A percentile compares a stretch with the other conserved stretches of the same genome.
Conservation (phyloP, 2,329 filamentous ascomycete genomes). For the Trichophyton equinum region DNA sequence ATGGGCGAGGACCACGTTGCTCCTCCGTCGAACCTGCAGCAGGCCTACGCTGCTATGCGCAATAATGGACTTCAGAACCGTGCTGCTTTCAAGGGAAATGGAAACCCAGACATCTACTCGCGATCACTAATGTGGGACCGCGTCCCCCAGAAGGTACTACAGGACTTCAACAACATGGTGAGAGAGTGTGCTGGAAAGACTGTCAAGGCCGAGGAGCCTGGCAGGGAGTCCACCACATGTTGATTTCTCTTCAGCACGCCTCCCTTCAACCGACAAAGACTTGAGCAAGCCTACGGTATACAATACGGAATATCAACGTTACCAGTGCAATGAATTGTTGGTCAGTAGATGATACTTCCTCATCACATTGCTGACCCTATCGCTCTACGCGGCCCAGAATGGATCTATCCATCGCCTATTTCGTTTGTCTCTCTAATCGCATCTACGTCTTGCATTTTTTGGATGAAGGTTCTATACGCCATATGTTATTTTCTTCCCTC, state of each 20-base stretch:
- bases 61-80: constrained; percentile 52
- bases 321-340: not conserved
- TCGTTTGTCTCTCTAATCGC: not conserved
- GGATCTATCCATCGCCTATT: not conserved
- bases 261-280: not conserved
- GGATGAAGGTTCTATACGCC: not conserved
- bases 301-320: not conserved
- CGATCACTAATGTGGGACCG: constrained; percentile 88
- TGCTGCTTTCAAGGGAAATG: constrained; percentile 30
- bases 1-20: constrained; percentile 25
- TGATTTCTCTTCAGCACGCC: not conserved
- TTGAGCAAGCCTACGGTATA: not conserved
- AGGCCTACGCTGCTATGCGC: constrained; percentile 70
- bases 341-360: not conserved
- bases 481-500: not conserved
- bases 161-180: constrained; percentile 85
- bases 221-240: constrained; percentile 10
- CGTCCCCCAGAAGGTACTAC: constrained; percentile 81
- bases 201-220: constrained; percentile 22
- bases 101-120: constrained; percentile 77
- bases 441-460: not conserved
- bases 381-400: not conserved
- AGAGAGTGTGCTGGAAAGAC: constrained; percentile 48
- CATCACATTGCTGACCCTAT: not conserved
- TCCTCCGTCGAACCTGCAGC: constrained; percentile 33